Evolutionary conservation across 441 rosid species (phyloP), one percentile per base, ranked within the genome.

Genomic region (Pelargonium citronellum): DNA sequence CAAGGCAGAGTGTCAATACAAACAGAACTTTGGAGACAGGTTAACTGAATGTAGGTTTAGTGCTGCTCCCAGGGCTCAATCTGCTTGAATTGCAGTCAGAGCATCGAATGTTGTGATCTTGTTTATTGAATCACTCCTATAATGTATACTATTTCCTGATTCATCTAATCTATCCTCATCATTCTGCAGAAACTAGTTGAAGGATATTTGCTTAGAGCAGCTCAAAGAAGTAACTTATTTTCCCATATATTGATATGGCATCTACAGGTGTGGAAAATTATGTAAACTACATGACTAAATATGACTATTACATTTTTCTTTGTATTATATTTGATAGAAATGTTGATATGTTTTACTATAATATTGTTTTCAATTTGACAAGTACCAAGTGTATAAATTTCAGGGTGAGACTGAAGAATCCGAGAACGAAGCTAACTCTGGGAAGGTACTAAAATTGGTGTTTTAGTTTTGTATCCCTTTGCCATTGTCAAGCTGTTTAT

Each of bases 231-330:
- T 75, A 95, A 95, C 78, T 80, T 95, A 80, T 91, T 95, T 79
- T 91, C 96, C 68, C 99, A 95, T 78, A 91, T 95, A 79, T 82
- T 95, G 77, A 92, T 95, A 79, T 95, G 99, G 99, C 91, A 86
- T 83, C 81, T 95, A 69, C 97, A 92, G 95, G 99, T 92, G 67
- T 53, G 79, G 49, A 69, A 71, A 51, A n/a, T 61, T 46, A 63
- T 70, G 22, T 74, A 34, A 64, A 63, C 62, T 15, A 39, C 53
- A 41, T 22, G 22, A 12, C 49, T 34, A 46, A 41, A 44, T 5
- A n/a, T 51, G 64, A 34, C 41, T 30, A 15, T 66, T 27, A 34
- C 62, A 10, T 15, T 13, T 69, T 53, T 63, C 5, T 37, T 34
- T 73, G 16, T 71, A 7, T 20, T 74, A 13, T 63, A 39, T 20